A percentile compares a stretch with the other conserved stretches of the same genome.
These are phyloP conservation scores for Tulasnella sp. DNA, from an alignment of 768 basidiomycete species.

Conservation along the genomic window DNA sequence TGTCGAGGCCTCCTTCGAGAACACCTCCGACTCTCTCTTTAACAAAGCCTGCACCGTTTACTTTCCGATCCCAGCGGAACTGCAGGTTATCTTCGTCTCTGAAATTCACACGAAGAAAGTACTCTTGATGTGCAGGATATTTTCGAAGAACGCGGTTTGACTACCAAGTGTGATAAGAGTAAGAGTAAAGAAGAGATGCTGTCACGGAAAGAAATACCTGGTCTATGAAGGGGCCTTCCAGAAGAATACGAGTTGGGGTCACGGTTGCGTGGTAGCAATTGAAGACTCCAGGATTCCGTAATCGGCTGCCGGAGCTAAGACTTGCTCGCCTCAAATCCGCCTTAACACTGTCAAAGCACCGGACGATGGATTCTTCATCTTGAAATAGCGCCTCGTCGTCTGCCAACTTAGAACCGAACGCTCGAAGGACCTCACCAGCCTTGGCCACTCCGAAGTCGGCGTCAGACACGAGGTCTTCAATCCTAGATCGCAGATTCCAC, in stretches of 20 bases:
- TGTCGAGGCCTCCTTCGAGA: slow-evolving; percentile 59
- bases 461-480: background rate
- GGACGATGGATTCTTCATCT: background rate
- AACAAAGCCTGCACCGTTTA: slow-evolving; percentile 56
- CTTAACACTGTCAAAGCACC: background rate
- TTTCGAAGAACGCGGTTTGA: slow-evolving; percentile 76
- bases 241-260: slow-evolving; percentile 67
- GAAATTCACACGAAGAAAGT: slow-evolving; percentile 80
- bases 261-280: slow-evolving; percentile 72
- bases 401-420: background rate
- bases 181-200: background rate
- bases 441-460: background rate
- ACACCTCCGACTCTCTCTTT: slow-evolving; percentile 53
- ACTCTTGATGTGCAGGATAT: slow-evolving; percentile 55
- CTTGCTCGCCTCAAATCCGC: background rate
- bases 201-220: background rate
- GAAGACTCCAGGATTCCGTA: slow-evolving; percentile 42
- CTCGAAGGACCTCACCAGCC: background rate
- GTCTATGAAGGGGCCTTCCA: slow-evolving; percentile 64
- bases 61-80: slow-evolving; percentile 64
- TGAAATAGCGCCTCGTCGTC: background rate
- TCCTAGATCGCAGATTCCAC: background rate
- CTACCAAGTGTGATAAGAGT: slow-evolving; percentile 42
- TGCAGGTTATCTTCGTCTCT: slow-evolving; percentile 74
- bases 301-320: background rate